These are phyloP conservation scores for Blastobotrys persicus DNA, from an alignment of 1,139 yeast species.

Conservation along the genomic window DNA sequence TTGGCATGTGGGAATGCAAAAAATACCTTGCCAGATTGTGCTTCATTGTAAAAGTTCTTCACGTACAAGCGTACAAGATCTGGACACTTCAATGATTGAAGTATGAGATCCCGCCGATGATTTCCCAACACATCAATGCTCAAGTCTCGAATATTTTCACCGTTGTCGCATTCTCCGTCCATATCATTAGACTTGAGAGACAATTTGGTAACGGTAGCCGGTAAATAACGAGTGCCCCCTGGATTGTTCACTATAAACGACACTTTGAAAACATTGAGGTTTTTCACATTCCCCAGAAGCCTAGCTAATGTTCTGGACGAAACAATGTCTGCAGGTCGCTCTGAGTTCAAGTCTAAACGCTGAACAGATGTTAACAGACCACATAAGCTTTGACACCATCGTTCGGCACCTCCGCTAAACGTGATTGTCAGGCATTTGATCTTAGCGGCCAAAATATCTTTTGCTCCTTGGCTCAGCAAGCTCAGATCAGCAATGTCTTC, in stretches of 20 bases:
- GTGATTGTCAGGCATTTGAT: constrained; percentile 5
- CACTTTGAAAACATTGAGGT: neutral
- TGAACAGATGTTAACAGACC: constrained; percentile 3
- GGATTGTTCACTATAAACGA: constrained; percentile 2
- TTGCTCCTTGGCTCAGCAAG: neutral
- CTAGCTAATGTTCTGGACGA: neutral
- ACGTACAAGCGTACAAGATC: constrained; percentile 3
- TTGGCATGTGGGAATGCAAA: constrained; percentile 1
- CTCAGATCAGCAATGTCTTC: neutral
- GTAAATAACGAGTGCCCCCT: neutral
- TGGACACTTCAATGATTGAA: constrained; percentile 1
- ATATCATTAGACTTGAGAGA: constrained; percentile 6
- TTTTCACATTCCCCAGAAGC: neutral
- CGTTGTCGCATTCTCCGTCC: constrained; percentile 4
- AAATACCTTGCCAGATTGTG: constrained; percentile 1
- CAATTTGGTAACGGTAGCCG: constrained; percentile 1
- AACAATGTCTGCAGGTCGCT: neutral
- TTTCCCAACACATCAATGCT: constrained; percentile 4
- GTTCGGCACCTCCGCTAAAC: neutral
- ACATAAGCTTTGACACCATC: neutral
- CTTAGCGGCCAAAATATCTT: neutral
- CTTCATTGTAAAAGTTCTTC: constrained; percentile 1
- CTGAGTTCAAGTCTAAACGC: constrained; percentile 2
- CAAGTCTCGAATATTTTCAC: neutral
- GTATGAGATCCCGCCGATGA: neutral